Evolutionary conservation across 768 basidiomycete genomes (phyloP), one percentile per base, ranked within the genome.

Genomic region (Collybia nuda): DNA sequence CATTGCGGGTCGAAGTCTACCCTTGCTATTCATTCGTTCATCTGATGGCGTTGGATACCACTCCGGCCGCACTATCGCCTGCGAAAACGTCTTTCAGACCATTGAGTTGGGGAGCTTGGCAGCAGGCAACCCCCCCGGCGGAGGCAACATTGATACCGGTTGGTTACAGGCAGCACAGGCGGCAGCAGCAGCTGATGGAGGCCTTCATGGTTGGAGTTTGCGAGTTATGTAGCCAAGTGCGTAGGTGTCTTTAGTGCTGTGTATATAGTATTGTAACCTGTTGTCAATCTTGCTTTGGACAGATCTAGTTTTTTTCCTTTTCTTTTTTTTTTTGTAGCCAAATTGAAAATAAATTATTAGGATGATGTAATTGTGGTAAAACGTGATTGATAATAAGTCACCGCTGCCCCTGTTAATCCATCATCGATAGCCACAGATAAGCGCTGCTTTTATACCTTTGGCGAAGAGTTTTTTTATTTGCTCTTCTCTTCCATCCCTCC

Each of bases 31-130:
- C 63, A 91, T 93, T 50, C 83, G 91, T 26, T 74, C 86, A 14
- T 80, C 74, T 37, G 91, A 93, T 58, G 90, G 92, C n/a, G 84
- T 93, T 24, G 91, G 91, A 3, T 93, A 92, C 65, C 89, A 92
- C 64, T 92, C 92, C 18, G 90, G 90, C 32, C 81, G 90, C 54
- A 88, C 86, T 38, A 83, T 93, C 51, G 79, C 88, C 15, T 89
- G 88, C 62, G 90, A 93, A 64, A 88, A 88, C 61, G 79, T 88
- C 15, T 88, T 90, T 67, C 82, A 85, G 59, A 67, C 74, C 14
- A 78, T 90, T 68, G 85, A 88, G 61, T 71, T 90, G 43, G 73
- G 75, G 26, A 73, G 68, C 21, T 76, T 84, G 60, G 66, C 65
- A 3, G 32, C 32, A 11, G 76, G 72, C 1, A 75, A 72, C 57